Conservation (phyloP, 2,329 filamentous ascomycete genomes). For the Xylariaceae sp. region DNA sequence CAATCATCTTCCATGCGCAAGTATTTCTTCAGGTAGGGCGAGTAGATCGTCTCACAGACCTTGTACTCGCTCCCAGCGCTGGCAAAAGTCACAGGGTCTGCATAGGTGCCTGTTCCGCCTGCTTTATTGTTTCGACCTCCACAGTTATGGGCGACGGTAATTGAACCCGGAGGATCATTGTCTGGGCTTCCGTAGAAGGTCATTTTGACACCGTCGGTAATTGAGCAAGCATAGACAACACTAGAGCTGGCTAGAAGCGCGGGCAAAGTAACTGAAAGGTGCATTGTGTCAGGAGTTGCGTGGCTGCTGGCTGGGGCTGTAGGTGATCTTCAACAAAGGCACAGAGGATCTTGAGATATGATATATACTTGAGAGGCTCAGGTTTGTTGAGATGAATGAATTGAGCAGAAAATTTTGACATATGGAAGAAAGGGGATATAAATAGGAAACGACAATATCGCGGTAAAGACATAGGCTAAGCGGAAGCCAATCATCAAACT, state of each 20-base stretch:
- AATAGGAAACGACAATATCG: too few species aligned
- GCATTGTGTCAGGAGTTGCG: background rate
- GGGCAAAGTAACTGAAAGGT: background rate
- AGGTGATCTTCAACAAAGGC: too few species aligned
- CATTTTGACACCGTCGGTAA: slow-evolving; percentile 32
- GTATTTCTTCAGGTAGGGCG: slow-evolving; percentile 49
- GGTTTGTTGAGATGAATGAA: too few species aligned
- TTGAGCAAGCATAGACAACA: slow-evolving; percentile 23
- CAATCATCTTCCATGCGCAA: slow-evolving; percentile 37
- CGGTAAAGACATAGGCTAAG: too few species aligned
- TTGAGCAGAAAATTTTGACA: too few species aligned
- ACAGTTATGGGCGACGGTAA: slow-evolving; percentile 41
- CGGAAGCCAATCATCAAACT: too few species aligned
- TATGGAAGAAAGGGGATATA: too few species aligned
- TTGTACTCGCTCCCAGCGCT: slow-evolving; percentile 44
- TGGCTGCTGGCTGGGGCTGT: too few species aligned
- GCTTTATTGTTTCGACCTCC: slow-evolving; percentile 39
- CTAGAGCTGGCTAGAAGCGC: background rate
- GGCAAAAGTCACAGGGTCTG: slow-evolving; percentile 48
- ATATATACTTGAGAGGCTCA: too few species aligned
- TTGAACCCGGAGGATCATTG: slow-evolving; percentile 41
- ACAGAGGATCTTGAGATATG: too few species aligned
- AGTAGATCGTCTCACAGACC: slow-evolving; percentile 48
- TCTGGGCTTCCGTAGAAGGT: slow-evolving; percentile 47
- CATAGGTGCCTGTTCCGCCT: slow-evolving; percentile 46